These are phyloP conservation scores for Cucurbita pepo DNA, from an alignment of 306 rosid genomes.

Conservation along the genomic window DNA sequence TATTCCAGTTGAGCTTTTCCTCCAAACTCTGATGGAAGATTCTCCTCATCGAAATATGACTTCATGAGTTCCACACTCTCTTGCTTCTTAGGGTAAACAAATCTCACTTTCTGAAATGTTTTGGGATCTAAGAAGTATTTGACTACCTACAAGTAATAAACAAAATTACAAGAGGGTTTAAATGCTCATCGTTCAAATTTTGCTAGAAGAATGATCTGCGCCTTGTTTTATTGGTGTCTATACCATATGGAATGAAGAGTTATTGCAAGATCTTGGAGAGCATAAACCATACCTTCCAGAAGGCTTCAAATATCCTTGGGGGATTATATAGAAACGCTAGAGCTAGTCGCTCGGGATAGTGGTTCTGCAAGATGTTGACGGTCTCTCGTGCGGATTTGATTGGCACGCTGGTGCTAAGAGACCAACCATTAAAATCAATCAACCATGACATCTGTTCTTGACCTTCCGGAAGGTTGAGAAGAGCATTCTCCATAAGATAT, in stretches of 20 bases:
- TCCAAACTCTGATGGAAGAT: slow-evolving; percentile 68
- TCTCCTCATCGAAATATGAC: slow-evolving; percentile 65
- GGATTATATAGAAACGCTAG: slow-evolving; percentile 37
- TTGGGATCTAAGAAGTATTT: slow-evolving; percentile 74
- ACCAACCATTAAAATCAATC: slow-evolving; percentile 35
- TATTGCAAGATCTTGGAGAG: neutral
- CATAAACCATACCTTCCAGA: slow-evolving; percentile 25
- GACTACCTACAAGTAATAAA: slow-evolving; percentile 38
- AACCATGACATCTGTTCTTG: slow-evolving; percentile 73
- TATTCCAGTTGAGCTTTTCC: slow-evolving; percentile 56
- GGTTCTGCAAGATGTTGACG: slow-evolving; percentile 30
- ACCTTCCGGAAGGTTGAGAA: slow-evolving; percentile 35
- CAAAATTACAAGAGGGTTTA: neutral
- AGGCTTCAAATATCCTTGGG: slow-evolving; percentile 31
- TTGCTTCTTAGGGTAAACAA: slow-evolving; percentile 60
- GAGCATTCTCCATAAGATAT: slow-evolving; percentile 66
- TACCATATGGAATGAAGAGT: neutral
- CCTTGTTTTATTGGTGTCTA: neutral
- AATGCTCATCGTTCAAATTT: neutral
- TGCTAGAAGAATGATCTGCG: neutral
- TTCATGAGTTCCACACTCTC: slow-evolving; percentile 79
- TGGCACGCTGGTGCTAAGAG: slow-evolving; percentile 25
- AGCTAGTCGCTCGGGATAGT: slow-evolving; percentile 32
- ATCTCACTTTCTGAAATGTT: slow-evolving; percentile 80
- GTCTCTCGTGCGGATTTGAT: slow-evolving; percentile 32